phyloP scores from a whole-genome alignment of 257 asterid genomes.

The Handroanthus guayacan region DNA sequence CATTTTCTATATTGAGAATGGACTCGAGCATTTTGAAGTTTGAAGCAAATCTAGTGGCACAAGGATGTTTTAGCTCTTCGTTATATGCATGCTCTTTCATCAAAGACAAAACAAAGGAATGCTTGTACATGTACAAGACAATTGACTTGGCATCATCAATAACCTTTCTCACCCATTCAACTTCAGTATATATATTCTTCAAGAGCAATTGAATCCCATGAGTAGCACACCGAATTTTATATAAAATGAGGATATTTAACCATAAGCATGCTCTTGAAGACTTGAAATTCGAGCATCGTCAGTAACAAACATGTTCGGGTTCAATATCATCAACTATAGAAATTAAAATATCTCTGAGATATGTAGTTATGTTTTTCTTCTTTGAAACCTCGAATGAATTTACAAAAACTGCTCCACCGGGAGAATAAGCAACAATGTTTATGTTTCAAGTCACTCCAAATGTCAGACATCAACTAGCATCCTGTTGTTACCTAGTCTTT shows the following conservation, averaged over 20 bases:
- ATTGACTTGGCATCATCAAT: conserved; percentile 2
- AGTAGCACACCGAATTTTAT: neutral
- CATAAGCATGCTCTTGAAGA: neutral
- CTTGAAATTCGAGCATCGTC: neutral
- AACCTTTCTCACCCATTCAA: neutral
- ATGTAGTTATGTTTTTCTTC: neutral
- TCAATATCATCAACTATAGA: neutral
- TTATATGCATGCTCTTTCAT: neutral
- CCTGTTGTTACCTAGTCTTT: neutral
- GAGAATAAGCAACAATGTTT: conserved; percentile 1
- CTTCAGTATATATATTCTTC: neutral
- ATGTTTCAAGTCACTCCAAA: conserved; percentile 9
- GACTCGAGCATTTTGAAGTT: no score
- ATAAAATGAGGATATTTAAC: neutral
- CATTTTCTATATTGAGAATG: neutral
- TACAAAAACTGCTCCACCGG: neutral
- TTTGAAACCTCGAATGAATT: conserved; percentile 1
- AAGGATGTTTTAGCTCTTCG: neutral
- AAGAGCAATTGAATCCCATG: neutral
- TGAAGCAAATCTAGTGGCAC: no score
- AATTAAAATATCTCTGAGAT: neutral
- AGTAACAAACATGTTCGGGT: neutral
- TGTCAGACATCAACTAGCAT: neutral
- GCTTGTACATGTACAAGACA: neutral
- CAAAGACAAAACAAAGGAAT: neutral